A percentile compares a stretch with the other conserved stretches of the same genome.
phyloP scores from a whole-genome alignment of 2,329 filamentous ascomycete genomes.

The Chlorencoelia australis region DNA sequence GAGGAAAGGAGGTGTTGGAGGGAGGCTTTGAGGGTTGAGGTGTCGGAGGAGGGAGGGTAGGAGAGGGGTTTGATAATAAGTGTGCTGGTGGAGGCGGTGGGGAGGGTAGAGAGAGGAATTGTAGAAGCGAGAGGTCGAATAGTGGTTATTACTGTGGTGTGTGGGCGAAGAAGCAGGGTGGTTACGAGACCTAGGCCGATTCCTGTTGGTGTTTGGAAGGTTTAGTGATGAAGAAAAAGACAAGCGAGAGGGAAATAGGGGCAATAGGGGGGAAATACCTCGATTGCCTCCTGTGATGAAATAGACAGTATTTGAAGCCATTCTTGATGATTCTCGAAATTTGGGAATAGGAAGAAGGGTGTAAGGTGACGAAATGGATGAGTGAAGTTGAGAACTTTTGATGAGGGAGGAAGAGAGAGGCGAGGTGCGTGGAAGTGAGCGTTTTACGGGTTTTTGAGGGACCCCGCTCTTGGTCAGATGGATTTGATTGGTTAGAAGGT shows the following conservation, averaged over 20 bases:
- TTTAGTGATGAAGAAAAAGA: background rate
- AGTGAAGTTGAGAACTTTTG: too few relatives aligned
- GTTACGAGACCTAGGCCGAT: constrained; percentile 27
- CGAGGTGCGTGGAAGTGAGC: too few relatives aligned
- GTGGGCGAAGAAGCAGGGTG: constrained; percentile 28
- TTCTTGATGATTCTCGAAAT: too few relatives aligned
- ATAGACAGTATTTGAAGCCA: constrained; percentile 12
- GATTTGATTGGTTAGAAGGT: too few relatives aligned
- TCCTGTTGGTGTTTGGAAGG: constrained; percentile 7
- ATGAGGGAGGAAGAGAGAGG: too few relatives aligned
- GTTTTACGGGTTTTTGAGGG: too few relatives aligned
- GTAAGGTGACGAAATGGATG: too few relatives aligned
- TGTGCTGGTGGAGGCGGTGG: constrained; percentile 24
- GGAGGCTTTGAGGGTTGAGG: constrained; percentile 17
- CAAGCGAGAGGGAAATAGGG: constrained; percentile 3
- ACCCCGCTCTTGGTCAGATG: too few relatives aligned
- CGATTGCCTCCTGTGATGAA: constrained; percentile 25
- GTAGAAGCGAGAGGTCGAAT: constrained; percentile 25
- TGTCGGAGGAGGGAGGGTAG: constrained; percentile 19
- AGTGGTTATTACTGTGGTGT: constrained; percentile 32
- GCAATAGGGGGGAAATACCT: constrained; percentile 9
- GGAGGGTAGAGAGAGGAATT: constrained; percentile 18
- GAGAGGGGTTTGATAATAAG: constrained; percentile 23
- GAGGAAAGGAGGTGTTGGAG: constrained; percentile 21
- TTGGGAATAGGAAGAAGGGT: too few relatives aligned